Conservation (phyloP, 129 eudicot species). For the Saussurea involucrata region DNA sequence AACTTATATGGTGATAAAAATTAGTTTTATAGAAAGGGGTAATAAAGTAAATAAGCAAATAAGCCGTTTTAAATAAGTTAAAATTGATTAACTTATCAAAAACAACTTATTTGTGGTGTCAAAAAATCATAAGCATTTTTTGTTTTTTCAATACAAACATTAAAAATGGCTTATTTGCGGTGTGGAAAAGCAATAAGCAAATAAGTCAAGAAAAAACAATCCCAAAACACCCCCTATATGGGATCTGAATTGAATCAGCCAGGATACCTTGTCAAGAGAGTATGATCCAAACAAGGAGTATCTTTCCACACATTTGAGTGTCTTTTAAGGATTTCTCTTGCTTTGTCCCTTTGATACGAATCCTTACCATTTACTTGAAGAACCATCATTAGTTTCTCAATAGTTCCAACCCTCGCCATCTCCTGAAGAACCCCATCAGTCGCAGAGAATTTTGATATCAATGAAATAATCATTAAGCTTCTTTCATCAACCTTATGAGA, state of each 20-base stretch:
- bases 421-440: constrained; percentile 44
- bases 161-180: no score
- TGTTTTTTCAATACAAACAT: no score
- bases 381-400: constrained; percentile 50
- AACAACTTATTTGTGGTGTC: no score
- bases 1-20: no score
- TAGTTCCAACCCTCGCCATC: constrained; percentile 53
- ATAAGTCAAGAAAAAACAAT: no score
- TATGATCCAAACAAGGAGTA: constrained; percentile 46
- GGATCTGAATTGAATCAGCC: constrained; percentile 1
- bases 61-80: no score
- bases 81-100: no score
- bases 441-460: constrained; percentile 44
- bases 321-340: constrained; percentile 46
- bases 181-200: no score
- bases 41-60: no score
- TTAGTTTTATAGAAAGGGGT: no score
- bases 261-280: constrained; percentile 31
- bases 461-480: constrained; percentile 43
- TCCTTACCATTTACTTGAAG: constrained; percentile 35
- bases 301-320: constrained; percentile 58
- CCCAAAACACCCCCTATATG: no score
- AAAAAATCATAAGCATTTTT: no score
- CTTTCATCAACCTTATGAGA: constrained; percentile 49
- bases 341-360: constrained; percentile 48